phyloP scores from a whole-genome alignment of 2,329 filamentous ascomycete species.

The Calonectria montana region DNA sequence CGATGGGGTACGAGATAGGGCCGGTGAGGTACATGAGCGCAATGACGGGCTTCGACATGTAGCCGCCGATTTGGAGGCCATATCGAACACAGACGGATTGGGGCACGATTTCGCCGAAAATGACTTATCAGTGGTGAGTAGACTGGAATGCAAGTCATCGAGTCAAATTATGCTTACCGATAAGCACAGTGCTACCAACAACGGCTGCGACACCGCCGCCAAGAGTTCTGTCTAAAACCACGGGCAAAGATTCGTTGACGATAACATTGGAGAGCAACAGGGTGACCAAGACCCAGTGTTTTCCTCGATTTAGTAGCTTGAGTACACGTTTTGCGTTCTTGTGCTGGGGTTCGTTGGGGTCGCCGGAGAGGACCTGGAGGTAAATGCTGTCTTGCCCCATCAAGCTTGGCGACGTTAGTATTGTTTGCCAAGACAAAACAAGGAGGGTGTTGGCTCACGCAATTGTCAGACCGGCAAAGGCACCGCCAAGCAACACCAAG shows the following conservation, averaged over 20 bases:
- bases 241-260: conserved; percentile 95
- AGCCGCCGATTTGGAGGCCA: conserved; percentile 93
- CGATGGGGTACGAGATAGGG: conserved; percentile 92
- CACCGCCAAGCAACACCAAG: conserved; percentile 88
- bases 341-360: conserved; percentile 85
- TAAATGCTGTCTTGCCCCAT: conserved; percentile 93
- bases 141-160: neutral
- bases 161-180: conserved; percentile 70
- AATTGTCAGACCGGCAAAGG: conserved; percentile 94
- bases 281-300: conserved; percentile 98
- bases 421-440: conserved; percentile 24
- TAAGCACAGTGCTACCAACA: conserved; percentile 90
- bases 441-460: conserved; percentile 64
- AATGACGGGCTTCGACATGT: conserved; percentile 90
- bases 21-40: conserved; percentile 92
- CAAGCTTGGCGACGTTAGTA: conserved; percentile 51
- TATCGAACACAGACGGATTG: conserved; percentile 97
- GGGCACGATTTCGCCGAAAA: conserved; percentile 96
- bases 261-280: conserved; percentile 96
- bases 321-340: conserved; percentile 87
- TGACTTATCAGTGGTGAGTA: conserved; percentile 69
- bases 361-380: conserved; percentile 91
- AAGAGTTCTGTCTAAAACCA: conserved; percentile 92
- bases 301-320: conserved; percentile 83
- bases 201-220: conserved; percentile 96